Evolutionary conservation across 345 rosid species (phyloP).

Genomic region (Aegle marmelos): DNA sequence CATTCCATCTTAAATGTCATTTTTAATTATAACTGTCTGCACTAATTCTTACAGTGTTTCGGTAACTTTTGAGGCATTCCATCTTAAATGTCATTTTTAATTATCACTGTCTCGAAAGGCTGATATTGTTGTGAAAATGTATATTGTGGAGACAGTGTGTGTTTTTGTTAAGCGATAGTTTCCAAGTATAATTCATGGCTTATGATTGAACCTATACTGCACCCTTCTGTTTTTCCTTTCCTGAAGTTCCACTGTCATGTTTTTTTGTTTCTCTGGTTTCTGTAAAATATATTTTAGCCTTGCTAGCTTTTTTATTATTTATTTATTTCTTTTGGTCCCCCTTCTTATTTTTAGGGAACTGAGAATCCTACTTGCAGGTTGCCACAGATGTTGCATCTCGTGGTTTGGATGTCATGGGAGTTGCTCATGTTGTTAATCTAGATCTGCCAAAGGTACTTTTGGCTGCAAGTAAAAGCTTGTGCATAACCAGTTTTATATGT

Average conservation of each 20-base stretch:
- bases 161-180: too few species aligned
- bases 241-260: too few species aligned
- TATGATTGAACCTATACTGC: too few species aligned
- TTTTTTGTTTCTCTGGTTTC: too few species aligned
- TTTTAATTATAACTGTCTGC: background rate
- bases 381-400: constrained; percentile 51
- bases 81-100: background rate
- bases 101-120: background rate
- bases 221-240: too few species aligned
- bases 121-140: background rate
- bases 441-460: constrained; percentile 44
- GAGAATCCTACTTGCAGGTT: constrained; percentile 20
- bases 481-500: background rate
- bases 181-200: too few species aligned
- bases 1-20: background rate
- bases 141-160: too few species aligned
- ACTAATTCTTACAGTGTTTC: background rate
- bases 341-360: background rate
- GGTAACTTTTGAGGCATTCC: background rate
- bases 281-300: too few species aligned
- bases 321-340: too few species aligned
- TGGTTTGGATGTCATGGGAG: constrained; percentile 44
- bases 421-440: constrained; percentile 41
- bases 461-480: constrained; percentile 10
- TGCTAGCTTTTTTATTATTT: too few species aligned